Evolutionary conservation across 257 asterid genomes (phyloP).

Genomic region (Solanum chaucha): DNA sequence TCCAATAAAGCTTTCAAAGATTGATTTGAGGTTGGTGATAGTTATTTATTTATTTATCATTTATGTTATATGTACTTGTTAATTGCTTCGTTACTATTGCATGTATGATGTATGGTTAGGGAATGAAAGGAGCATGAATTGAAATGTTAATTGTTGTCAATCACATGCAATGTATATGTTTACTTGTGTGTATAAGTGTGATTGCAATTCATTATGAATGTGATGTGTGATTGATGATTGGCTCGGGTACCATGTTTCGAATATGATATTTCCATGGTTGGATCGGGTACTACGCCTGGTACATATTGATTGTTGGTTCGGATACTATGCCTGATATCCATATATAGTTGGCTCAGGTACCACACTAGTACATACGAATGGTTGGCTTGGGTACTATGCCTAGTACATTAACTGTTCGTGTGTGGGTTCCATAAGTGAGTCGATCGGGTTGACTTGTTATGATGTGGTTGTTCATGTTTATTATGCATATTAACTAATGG

Average conservation of each 20-base stretch:
- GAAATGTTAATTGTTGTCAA: too few relatives aligned
- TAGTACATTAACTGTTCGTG: background rate
- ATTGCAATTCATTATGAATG: background rate
- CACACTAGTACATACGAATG: background rate
- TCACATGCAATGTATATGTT: background rate
- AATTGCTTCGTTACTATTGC: too few relatives aligned
- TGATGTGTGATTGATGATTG: background rate
- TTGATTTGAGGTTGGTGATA: background rate
- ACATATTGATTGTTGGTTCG: background rate
- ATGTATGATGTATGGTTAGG: background rate
- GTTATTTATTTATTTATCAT: too few relatives aligned
- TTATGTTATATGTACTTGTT: background rate
- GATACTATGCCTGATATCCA: background rate
- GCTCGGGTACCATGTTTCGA: too few relatives aligned
- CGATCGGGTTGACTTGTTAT: background rate
- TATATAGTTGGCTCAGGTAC: background rate
- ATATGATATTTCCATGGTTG: background rate
- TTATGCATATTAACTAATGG: too few relatives aligned
- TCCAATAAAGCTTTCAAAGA: background rate
- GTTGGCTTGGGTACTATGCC: background rate
- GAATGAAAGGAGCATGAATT: background rate
- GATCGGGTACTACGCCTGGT: background rate
- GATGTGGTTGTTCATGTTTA: background rate
- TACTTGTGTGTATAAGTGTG: background rate
- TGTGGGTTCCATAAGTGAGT: background rate